Evolutionary conservation across 148 eudicot genomes (phyloP).

Genomic region (Polygonum aviculare): DNA sequence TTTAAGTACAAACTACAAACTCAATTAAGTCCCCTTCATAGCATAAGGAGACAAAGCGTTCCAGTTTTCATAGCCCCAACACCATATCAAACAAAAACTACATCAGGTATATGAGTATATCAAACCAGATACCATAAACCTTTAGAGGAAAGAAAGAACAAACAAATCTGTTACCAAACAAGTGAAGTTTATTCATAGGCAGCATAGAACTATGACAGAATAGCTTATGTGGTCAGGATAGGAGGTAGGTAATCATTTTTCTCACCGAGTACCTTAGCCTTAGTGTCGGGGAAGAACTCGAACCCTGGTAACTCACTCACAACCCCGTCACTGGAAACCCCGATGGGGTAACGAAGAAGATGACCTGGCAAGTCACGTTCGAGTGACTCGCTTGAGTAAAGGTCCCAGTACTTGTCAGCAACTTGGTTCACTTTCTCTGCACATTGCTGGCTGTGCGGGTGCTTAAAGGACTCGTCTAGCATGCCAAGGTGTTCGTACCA

Average conservation of each 20-base stretch:
- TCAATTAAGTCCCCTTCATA: neutral
- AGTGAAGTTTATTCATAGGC: neutral
- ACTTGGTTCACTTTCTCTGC: conserved; percentile 43
- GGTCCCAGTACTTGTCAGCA: conserved; percentile 71
- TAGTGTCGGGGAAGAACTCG: conserved; percentile 77
- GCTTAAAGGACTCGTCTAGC: conserved; percentile 52
- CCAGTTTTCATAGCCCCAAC: neutral
- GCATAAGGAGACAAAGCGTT: neutral
- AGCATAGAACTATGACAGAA: neutral
- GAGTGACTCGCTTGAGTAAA: conserved; percentile 42
- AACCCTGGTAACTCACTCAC: conserved; percentile 50
- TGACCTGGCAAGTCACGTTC: conserved; percentile 73
- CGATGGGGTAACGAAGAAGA: conserved; percentile 72
- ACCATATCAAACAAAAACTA: neutral
- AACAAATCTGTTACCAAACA: neutral
- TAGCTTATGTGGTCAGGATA: conserved; percentile 47
- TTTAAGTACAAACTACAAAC: neutral
- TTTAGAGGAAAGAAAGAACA: neutral
- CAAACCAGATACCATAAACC: neutral
- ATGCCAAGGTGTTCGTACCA: conserved; percentile 91
- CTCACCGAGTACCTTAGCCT: conserved; percentile 55
- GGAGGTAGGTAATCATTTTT: conserved; percentile 80
- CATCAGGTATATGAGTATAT: neutral
- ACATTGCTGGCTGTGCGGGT: conserved; percentile 44
- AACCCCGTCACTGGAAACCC: conserved; percentile 47